Base-by-base conservation (phyloP, 2,329 filamentous ascomycete genomes). In the Colletotrichum sp. region DNA sequence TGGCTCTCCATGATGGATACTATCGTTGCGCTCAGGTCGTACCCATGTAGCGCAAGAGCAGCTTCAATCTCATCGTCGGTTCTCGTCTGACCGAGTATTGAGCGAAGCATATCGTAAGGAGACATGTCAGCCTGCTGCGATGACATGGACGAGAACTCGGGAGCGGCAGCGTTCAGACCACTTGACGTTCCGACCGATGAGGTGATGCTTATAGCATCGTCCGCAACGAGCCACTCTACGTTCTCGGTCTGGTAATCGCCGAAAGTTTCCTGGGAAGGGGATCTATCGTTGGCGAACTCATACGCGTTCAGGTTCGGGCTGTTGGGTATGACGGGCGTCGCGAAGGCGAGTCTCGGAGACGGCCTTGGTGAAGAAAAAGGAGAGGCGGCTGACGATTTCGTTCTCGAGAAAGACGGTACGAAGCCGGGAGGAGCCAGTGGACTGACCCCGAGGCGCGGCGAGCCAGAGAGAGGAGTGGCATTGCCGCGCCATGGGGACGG, bases 191-290 rank as follows among this genome's bases (percentile, higher is more conserved):
- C 90, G 55, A 91, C 85, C 9, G 93, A 95, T 29, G 96, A 98
- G 29, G 95, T 93, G 74, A 96, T 91, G 80, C 94, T 96, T 81
- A 93, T 94, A 70, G 92, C 92, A 81, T 95, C 94, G 84, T 98
- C 96, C 83, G 97, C 97, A 79, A 98, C 95, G 62, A 99, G 90
- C 97, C 96, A 99, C 85, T 99, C 96, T 69, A 99, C 96, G 80
- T 97, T 98, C 84, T 99, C 96, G 78, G 94, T 95, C 79, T 96
- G 96, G 82, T 96, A 94, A 81, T 99, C 96, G 72, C 96, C 96
- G 82, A 98, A 96, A 76, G 95, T 95, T 82, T 99, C 96, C 61
- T 93, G 93, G 22, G 94, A 92, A 8, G 95, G 94, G 65, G 93
- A 95, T 25, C 93, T 90, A 81, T 98, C 96, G 82, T 92, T 96